Evolutionary conservation across 169 alveolate genomes (phyloP), one percentile per base, ranked within the genome.

Genomic region (Eimeria brunetti): DNA sequence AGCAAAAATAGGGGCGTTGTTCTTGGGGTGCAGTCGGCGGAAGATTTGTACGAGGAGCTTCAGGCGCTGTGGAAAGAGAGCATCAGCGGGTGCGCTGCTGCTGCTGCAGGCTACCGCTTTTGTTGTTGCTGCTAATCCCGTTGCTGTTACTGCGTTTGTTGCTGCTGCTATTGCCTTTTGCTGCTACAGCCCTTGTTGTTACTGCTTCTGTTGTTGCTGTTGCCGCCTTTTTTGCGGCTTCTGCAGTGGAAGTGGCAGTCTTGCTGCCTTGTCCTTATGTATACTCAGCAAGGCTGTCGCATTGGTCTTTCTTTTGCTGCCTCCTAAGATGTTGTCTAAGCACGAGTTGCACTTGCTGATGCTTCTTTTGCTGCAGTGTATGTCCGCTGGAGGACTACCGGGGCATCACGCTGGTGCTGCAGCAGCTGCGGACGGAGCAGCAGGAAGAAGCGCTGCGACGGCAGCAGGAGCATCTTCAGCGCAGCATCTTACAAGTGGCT

Each of bases 381-480:
- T 83, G 90, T 33, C 71, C 90, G 30, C 75, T 83, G 56, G 76
- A 83, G 33, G 90, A 83, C 75, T 83, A 83, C 75, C 90, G 90
- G 76, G 90, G 90, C 46, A 83, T 83, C 51, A 83, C 90, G 51
- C 75, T 83, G 58, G 75, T 83, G 71, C 90, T 83, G 76, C 90
- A 83, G 75, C 90, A 83, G 90, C 76, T 83, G 90, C 90, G 90
- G 56, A 83, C 90, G 30, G 76, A 83, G 90, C 90, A 56, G 76
- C 90, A 53, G 90, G 90, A 83, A 56, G 90, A 53, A 51, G 75
- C 90, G 38, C 75, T 83, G 76, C 49, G 90, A 49, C 71, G 41
- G 75, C 90, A 83, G 76, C 90, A 83, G 90, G 75, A 83, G 51
- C 71, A 56, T 24, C 53, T 83, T 16, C 90, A 83, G 56, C 90